A percentile compares a stretch with the other conserved stretches of the same genome.
phyloP scores from a whole-genome alignment of 257 asterid genomes.

The Ocimum tenuiflorum region DNA sequence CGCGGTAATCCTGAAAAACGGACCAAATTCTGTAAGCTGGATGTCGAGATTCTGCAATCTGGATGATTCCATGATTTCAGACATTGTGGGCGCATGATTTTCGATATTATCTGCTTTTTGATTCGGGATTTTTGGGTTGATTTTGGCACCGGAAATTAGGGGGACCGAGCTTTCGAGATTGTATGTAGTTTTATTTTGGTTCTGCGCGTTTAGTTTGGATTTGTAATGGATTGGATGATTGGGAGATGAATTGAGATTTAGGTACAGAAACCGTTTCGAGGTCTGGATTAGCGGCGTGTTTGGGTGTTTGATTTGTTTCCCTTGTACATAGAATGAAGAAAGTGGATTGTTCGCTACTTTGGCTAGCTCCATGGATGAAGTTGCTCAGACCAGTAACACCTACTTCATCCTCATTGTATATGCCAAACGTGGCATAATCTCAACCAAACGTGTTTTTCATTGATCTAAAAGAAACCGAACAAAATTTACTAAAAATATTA shows the following conservation, averaged over 20 bases:
- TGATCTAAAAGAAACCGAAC: no score
- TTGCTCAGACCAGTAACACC: neutral
- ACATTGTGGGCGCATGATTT: constrained; percentile 50
- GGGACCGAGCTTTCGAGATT: neutral
- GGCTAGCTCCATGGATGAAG: constrained; percentile 28
- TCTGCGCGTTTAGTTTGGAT: constrained; percentile 6
- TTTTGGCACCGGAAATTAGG: constrained; percentile 13
- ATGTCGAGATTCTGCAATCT: constrained; percentile 64
- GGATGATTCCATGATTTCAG: constrained; percentile 63
- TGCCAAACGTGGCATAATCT: constrained; percentile 3
- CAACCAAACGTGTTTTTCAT: neutral
- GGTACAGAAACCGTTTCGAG: neutral
- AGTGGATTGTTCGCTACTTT: constrained; percentile 12
- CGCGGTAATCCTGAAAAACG: constrained; percentile 75
- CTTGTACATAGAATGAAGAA: constrained; percentile 7
- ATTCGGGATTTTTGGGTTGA: neutral
- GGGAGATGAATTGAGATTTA: neutral
- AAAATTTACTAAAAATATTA: no score
- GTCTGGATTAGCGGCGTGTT: neutral
- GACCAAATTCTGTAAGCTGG: constrained; percentile 56
- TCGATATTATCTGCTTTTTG: neutral
- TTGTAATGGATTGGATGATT: constrained; percentile 2
- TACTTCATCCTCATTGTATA: neutral
- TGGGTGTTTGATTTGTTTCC: constrained; percentile 5
- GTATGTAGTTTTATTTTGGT: neutral